Evolutionary conservation across 164 flowering plant species (phyloP), one percentile per base, ranked within the genome.

Genomic region (Liriodendron chinense): DNA sequence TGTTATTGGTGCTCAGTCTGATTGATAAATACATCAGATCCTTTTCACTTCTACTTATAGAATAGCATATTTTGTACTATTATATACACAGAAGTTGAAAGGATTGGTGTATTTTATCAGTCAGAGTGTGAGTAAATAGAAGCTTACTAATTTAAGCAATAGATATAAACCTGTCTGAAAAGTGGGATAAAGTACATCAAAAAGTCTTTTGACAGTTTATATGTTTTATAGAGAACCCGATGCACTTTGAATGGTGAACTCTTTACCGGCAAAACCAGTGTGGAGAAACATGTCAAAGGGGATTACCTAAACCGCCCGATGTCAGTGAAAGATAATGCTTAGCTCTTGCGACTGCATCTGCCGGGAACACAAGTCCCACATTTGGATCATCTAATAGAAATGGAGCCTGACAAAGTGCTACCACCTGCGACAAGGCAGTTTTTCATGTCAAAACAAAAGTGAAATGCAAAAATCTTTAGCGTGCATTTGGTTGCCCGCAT

Each of bases 391-490:
- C 98, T 28, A 95, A 85, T 43, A 95, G 86, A 85, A 93, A 95
- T 76, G 98, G 98, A 83, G 98, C 98, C 87, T 95, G 98, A 83
- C 98, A 95, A 43, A 95, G 85, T 77, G 98, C 98, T 80, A 95
- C 85, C 77, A 95, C 98, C 98, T 95, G 87, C 73, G 81, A 79
- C 57, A 80, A 75, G 43, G 23, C 21, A 69, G 59, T 12, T 53
- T 71, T 48, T 48, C 53, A 66, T 53, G 59, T 53, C 18, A 53
- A 53, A 10, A 12, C 2, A 53, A 26, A 71, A 68, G 57, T 16
- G 18, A 53, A 53, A 12, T 12, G 20, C 16, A 53, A 53, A 53
- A 53, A 53, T 53, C 43, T 34, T 34, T 34, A 34, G 43, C 2
- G 43, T 34, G 43, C 43, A 34, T 34, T 34, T 34, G 43, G 43